Base-by-base conservation (phyloP, 2,329 filamentous ascomycete species). In the Cordyceps tenuipes region DNA sequence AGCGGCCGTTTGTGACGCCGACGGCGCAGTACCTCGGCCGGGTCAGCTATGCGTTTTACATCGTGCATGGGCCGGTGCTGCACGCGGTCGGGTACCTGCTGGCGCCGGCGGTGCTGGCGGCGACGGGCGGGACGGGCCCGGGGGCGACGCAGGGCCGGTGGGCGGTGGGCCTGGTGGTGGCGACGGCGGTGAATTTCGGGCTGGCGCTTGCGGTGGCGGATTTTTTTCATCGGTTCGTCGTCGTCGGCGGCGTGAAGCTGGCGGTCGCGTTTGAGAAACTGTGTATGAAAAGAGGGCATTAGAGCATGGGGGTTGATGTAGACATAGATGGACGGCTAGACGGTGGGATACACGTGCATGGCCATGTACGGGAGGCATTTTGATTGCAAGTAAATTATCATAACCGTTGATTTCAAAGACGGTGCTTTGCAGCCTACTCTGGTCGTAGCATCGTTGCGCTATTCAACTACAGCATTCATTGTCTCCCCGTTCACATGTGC, bases 31-130 rank as follows among this genome's bases (percentile, higher is more conserved):
- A 61, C 23, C 55, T 61, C 10, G 60, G 60, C 23, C 54, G 10
- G n/a, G 47, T 61, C 29, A 61, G 60, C 60, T 61, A 61, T 31
- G 29, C 60, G 12, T 34, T 61, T 3, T 61, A 61, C 8, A 58
- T 61, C 21, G 60, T 61, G 29, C 60, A 61, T 43, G 60, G 60
- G 10, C 60, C 60, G 23, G 48, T 61, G 48, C 34, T 58, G 48
- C 60, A 61, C 49, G 31, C 44, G 2, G 41, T 61, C 10, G 60
- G 60, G 8, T 61, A 61, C 26, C 43, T 51, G 6, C 34, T 58
- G 6, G 31, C 43, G 43, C 58, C 58, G 4, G 51, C 34, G 17
- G 34, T 56, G 21, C n/a, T 60, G 31, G 58, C 51, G 5, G 12
- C 23, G 10, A 60, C 58, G 21, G 58, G 51, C 12, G 2, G 51